phyloP scores from a whole-genome alignment of 495 filamentous ascomycete genomes.

The Penicillium cataractarum region DNA sequence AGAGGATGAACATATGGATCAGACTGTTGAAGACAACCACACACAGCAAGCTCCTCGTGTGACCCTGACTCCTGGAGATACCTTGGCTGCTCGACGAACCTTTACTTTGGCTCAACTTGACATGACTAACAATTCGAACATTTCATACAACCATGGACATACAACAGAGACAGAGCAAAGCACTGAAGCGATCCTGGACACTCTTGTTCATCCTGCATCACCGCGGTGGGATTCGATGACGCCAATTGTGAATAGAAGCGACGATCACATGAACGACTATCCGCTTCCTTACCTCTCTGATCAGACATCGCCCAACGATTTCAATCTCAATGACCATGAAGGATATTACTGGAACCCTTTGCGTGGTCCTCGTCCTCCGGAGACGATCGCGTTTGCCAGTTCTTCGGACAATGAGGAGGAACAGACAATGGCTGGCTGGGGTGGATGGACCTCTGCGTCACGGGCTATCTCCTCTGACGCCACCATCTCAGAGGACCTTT shows the following conservation, averaged over 20 bases:
- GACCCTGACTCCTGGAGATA: constrained; percentile 29
- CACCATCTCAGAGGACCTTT: constrained; percentile 39
- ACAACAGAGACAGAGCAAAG: constrained; percentile 37
- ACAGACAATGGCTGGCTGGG: too few relatives aligned
- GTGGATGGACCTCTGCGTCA: constrained; percentile 14
- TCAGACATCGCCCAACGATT: too few relatives aligned
- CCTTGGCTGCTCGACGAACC: too few relatives aligned
- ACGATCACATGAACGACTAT: too few relatives aligned
- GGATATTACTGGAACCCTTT: too few relatives aligned
- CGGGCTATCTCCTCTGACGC: constrained; percentile 33
- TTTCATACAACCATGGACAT: constrained; percentile 15
- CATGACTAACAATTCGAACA: constrained; percentile 21
- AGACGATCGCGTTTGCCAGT: constrained; percentile 21
- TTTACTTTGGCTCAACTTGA: too few relatives aligned
- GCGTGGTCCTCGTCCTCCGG: constrained; percentile 31
- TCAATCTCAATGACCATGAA: too few relatives aligned
- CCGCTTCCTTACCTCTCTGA: too few relatives aligned
- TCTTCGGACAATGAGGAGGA: constrained; percentile 19
- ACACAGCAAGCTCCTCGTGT: constrained; percentile 16
- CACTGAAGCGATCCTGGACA: constrained; percentile 46
- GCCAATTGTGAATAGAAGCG: constrained; percentile 34
- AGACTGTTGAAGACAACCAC: too few relatives aligned
- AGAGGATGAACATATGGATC: too few relatives aligned
- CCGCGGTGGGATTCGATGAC: constrained; percentile 31
- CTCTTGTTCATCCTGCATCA: constrained; percentile 36